These are phyloP conservation scores for Phialemonium atrogriseum DNA, from an alignment of 2,329 filamentous ascomycete species.

Conservation along the genomic window DNA sequence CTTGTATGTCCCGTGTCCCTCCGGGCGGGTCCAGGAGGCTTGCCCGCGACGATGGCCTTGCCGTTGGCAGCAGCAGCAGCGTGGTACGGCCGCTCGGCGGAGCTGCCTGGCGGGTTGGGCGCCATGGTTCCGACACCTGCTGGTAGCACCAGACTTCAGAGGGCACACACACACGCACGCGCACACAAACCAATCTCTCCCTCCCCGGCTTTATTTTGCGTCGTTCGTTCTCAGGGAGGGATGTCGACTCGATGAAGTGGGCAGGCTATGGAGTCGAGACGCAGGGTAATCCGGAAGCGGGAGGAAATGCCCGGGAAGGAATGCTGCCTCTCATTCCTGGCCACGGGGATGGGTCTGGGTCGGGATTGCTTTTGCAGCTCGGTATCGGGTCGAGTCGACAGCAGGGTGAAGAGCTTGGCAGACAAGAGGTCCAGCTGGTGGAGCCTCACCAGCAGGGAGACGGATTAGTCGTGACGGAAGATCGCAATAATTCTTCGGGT, in stretches of 20 bases:
- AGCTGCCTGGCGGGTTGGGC: constrained; percentile 20
- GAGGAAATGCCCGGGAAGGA: background rate
- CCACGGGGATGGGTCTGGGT: background rate
- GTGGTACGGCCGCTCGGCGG: constrained; percentile 30
- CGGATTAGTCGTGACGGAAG: too few relatives aligned
- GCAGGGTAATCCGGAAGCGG: background rate
- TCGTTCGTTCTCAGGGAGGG: too few relatives aligned
- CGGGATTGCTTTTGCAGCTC: too few relatives aligned
- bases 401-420: too few relatives aligned
- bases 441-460: too few relatives aligned
- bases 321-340: background rate
- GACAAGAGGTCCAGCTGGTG: too few relatives aligned
- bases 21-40: constrained; percentile 56
- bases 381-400: background rate
- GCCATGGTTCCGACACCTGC: constrained; percentile 22
- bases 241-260: too few relatives aligned
- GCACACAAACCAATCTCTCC: background rate
- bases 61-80: constrained; percentile 28
- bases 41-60: constrained; percentile 40
- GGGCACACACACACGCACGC: constrained; percentile 1
- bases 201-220: too few relatives aligned
- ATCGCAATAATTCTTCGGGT: too few relatives aligned
- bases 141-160: constrained; percentile 1
- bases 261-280: too few relatives aligned
- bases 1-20: constrained; percentile 49